phyloP scores from a whole-genome alignment of 768 basidiomycete species.

The Cyclocybe aegerita region DNA sequence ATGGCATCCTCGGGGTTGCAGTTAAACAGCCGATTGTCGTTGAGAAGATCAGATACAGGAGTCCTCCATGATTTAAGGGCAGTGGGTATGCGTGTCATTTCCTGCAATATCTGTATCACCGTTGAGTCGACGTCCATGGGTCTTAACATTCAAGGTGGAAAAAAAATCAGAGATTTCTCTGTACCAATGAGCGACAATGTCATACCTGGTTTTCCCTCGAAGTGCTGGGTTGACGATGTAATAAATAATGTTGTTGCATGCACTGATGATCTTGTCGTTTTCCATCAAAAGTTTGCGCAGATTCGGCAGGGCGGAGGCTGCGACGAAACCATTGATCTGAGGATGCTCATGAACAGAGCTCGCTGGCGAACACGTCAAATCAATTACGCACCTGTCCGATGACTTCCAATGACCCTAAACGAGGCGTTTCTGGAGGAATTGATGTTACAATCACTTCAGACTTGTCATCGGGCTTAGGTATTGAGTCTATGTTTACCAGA shows the following conservation, averaged over 20 bases:
- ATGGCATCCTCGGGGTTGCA: slow-evolving; percentile 52
- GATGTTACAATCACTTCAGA: slow-evolving; percentile 42
- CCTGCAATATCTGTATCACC: slow-evolving; percentile 67
- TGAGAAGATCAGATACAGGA: slow-evolving; percentile 77
- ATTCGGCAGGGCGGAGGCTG: slow-evolving; percentile 66
- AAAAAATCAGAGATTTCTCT: neutral
- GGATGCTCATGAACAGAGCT: slow-evolving; percentile 8
- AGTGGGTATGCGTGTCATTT: slow-evolving; percentile 76
- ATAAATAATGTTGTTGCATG: slow-evolving; percentile 82
- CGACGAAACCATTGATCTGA: slow-evolving; percentile 74
- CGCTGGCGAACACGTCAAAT: neutral
- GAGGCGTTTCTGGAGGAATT: slow-evolving; percentile 30
- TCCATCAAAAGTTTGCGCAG: slow-evolving; percentile 81
- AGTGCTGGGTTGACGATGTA: slow-evolving; percentile 81
- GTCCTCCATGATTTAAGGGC: slow-evolving; percentile 84
- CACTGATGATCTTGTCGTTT: slow-evolving; percentile 75
- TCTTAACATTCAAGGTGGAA: slow-evolving; percentile 28
- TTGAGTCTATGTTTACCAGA: slow-evolving; percentile 30
- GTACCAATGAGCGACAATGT: slow-evolving; percentile 10
- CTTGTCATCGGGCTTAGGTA: slow-evolving; percentile 58
- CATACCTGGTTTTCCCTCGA: slow-evolving; percentile 72
- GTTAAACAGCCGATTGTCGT: slow-evolving; percentile 87
- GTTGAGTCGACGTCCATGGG: slow-evolving; percentile 77
- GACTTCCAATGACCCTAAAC: slow-evolving; percentile 39
- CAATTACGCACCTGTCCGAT: slow-evolving; percentile 42